These are phyloP conservation scores for Skeletonema tropicum DNA, from an alignment of 108 stramenopile genomes.

Conservation along the genomic window DNA sequence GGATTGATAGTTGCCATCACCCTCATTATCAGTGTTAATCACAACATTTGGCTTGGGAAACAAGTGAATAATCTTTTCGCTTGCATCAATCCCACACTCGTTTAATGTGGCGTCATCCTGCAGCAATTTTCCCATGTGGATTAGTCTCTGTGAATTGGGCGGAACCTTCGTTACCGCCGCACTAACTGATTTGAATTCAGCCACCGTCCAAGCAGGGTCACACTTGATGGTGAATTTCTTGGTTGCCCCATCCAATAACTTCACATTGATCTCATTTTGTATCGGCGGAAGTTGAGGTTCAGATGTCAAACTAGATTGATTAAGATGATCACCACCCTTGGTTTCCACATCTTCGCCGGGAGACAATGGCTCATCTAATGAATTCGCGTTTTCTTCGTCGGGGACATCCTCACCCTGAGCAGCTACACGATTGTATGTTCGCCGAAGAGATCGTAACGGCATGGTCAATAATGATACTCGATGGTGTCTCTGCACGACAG, in stretches of 20 bases:
- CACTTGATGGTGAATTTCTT: constrained; percentile 67
- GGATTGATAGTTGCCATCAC: not conserved
- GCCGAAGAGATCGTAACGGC: constrained; percentile 19
- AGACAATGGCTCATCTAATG: constrained; percentile 19
- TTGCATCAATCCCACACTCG: constrained; percentile 53
- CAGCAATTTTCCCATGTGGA: constrained; percentile 76
- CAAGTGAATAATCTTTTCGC: constrained; percentile 71
- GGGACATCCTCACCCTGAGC: constrained; percentile 4
- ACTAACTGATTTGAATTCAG: constrained; percentile 56
- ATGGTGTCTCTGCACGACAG: too few relatives aligned
- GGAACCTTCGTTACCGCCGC: constrained; percentile 65
- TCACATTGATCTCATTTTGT: constrained; percentile 46
- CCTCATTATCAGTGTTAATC: constrained; percentile 20
- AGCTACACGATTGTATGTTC: constrained; percentile 35
- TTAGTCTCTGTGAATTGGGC: constrained; percentile 68
- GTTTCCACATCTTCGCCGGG: constrained; percentile 18
- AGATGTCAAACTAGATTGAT: not conserved
- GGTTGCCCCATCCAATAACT: constrained; percentile 71
- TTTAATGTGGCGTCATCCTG: constrained; percentile 49
- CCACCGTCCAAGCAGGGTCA: constrained; percentile 58
- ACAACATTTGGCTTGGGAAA: constrained; percentile 87
- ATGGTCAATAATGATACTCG: not conserved
- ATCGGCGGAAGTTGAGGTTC: constrained; percentile 12
- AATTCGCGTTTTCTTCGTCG: constrained; percentile 2
- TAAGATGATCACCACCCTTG: not conserved